Evolutionary conservation across 208 protist genomes (phyloP).

Genomic region (Crithidia fasciculata): DNA sequence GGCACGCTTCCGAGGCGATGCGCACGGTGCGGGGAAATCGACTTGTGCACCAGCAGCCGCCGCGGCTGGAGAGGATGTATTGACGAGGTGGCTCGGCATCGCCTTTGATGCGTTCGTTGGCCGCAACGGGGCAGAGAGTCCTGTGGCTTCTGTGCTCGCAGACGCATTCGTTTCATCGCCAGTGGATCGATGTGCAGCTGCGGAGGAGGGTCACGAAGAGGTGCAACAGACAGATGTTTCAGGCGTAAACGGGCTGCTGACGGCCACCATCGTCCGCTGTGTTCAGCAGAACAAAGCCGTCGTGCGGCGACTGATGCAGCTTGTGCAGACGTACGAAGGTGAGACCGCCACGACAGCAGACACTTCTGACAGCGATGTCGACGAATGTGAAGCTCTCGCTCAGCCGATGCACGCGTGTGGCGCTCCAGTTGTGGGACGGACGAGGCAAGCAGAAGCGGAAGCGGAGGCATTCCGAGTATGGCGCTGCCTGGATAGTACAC

Average conservation of each 20-base stretch:
- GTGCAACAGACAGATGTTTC: too few species aligned
- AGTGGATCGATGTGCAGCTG: neutral
- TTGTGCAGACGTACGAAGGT: conserved; percentile 26
- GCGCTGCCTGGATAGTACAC: conserved; percentile 10
- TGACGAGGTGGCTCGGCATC: neutral
- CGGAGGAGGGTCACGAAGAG: neutral
- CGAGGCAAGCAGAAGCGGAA: neutral
- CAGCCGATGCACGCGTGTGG: too few species aligned
- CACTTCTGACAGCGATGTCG: too few species aligned
- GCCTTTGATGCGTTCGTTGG: neutral
- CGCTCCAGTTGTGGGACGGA: too few species aligned
- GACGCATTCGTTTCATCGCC: too few species aligned
- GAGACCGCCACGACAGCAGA: neutral
- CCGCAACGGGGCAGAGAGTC: neutral
- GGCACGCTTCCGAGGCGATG: too few species aligned
- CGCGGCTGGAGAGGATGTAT: neutral
- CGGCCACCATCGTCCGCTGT: conserved; percentile 15
- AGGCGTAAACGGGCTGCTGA: neutral
- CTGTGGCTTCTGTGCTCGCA: too few species aligned
- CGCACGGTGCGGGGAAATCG: neutral
- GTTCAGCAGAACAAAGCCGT: conserved; percentile 35
- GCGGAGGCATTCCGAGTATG: conserved; percentile 12
- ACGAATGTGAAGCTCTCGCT: too few species aligned
- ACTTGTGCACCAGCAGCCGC: neutral
- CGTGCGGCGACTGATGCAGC: conserved; percentile 31